Conservation (phyloP, 2,329 filamentous ascomycete genomes). For the Aspergillus sp. region DNA sequence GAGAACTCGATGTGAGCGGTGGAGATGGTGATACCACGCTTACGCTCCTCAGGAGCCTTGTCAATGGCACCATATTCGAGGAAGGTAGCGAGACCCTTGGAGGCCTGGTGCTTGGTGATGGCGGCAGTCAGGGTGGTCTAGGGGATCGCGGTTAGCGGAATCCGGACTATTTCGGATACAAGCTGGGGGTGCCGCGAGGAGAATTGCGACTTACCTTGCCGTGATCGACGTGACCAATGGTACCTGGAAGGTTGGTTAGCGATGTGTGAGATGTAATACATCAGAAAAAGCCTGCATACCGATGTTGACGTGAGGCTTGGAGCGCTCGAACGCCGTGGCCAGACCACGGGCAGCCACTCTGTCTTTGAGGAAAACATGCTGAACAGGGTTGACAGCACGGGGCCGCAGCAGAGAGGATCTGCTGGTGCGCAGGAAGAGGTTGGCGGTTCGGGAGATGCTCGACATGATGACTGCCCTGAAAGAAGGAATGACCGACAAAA, state of each 20-base stretch:
- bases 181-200: not conserved
- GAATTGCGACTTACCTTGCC: slow-evolving; percentile 70
- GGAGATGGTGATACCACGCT: slow-evolving; percentile 99
- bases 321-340: slow-evolving; percentile 72
- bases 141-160: slow-evolving; percentile 12
- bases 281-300: slow-evolving; percentile 53
- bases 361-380: slow-evolving; percentile 52
- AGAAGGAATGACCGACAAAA: slow-evolving; percentile 27
- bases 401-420: slow-evolving; percentile 70
- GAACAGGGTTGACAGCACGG: slow-evolving; percentile 72
- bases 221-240: slow-evolving; percentile 99
- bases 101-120: slow-evolving; percentile 96
- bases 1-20: slow-evolving; percentile 98
- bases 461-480: slow-evolving; percentile 64
- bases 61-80: slow-evolving; percentile 98
- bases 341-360: slow-evolving; percentile 52
- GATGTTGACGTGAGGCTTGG: slow-evolving; percentile 98
- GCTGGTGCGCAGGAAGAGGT: slow-evolving; percentile 79
- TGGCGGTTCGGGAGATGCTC: slow-evolving; percentile 72
- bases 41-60: slow-evolving; percentile 98
- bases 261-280: not conserved
- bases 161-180: slow-evolving; percentile 5
- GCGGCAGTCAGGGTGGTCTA: slow-evolving; percentile 97
- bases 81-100: slow-evolving; percentile 91
- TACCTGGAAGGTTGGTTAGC: slow-evolving; percentile 56